Evolutionary conservation across 371 early-diverging fungal genomes (phyloP).

Genomic region (Mucor piriformis): DNA sequence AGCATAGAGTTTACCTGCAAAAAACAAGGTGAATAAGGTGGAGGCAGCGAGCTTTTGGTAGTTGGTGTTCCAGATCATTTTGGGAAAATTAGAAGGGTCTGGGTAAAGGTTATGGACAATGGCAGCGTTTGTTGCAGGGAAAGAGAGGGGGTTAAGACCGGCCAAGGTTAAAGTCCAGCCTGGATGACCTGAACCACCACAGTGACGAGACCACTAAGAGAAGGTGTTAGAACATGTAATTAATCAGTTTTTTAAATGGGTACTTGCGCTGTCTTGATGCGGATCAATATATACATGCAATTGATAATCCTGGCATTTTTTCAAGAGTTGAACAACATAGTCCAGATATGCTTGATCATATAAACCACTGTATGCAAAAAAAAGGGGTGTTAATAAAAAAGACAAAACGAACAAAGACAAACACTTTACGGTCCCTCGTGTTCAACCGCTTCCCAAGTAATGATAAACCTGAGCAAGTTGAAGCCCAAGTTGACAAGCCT

Average conservation of each 20-base stretch:
- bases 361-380: conserved; percentile 57
- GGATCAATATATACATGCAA: conserved; percentile 84
- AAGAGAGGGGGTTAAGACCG: conserved; percentile 68
- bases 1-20: conserved; percentile 76
- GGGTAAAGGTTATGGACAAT: conserved; percentile 74
- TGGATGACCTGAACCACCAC: conserved; percentile 88
- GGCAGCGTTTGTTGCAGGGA: conserved; percentile 72
- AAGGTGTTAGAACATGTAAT: background rate
- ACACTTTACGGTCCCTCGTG: conserved; percentile 72
- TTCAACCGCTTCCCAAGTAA: conserved; percentile 89
- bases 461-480: conserved; percentile 73
- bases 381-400: conserved; percentile 5
- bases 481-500: conserved; percentile 81
- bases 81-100: conserved; percentile 67
- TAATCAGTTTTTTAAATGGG: background rate
- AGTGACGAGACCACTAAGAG: conserved; percentile 71
- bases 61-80: conserved; percentile 91
- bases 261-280: conserved; percentile 73
- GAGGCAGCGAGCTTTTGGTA: conserved; percentile 81
- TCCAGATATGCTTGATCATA: conserved; percentile 86
- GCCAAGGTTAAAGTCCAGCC: conserved; percentile 81
- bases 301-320: conserved; percentile 66
- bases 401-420: conserved; percentile 17
- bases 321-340: conserved; percentile 69
- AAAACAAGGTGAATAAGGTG: conserved; percentile 86